Conservation (phyloP, 2,329 filamentous ascomycete genomes). For the Eutypa lata region DNA sequence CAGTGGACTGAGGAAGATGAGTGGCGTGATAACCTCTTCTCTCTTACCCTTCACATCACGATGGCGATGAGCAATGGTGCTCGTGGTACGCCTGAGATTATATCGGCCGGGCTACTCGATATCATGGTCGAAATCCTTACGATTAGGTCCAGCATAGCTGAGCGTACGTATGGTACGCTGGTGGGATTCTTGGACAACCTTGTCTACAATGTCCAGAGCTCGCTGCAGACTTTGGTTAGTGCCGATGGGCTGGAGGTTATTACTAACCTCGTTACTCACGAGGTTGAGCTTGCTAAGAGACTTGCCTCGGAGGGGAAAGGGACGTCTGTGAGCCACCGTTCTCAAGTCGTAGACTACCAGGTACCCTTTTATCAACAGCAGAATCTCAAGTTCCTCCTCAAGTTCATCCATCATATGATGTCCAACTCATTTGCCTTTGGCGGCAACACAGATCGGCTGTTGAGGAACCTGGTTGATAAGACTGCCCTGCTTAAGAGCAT, state of each 20-base stretch:
- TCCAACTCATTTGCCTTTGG: conserved; percentile 65
- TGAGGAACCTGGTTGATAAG: conserved; percentile 93
- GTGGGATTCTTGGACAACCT: conserved; percentile 86
- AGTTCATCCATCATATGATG: conserved; percentile 96
- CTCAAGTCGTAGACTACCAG: conserved; percentile 84
- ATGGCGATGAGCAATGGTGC: conserved; percentile 57
- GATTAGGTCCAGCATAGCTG: conserved; percentile 76
- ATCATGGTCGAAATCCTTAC: conserved; percentile 86
- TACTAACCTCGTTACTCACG: conserved; percentile 78
- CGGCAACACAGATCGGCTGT: conserved; percentile 81
- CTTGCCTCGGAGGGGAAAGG: conserved; percentile 67
- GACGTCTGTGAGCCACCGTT: conserved; percentile 67
- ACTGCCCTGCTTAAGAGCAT: conserved; percentile 78
- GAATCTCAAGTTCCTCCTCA: conserved; percentile 88
- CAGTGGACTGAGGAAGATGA: conserved; percentile 71
- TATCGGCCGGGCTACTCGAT: conserved; percentile 84
- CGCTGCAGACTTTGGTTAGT: conserved; percentile 77
- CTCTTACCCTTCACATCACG: conserved; percentile 78
- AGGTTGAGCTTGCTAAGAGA: conserved; percentile 68
- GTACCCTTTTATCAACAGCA: conserved; percentile 93
- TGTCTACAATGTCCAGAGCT: conserved; percentile 80
- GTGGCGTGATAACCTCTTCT: conserved; percentile 88
- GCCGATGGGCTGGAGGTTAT: conserved; percentile 86
- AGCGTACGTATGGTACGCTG: conserved; percentile 79
- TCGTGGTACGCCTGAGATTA: conserved; percentile 60